Percentiles rank a stretch among this genome's conserved stretches.
Evolutionary conservation across 83 land plant genomes (phyloP).

Genomic region (Thuja plicata): DNA sequence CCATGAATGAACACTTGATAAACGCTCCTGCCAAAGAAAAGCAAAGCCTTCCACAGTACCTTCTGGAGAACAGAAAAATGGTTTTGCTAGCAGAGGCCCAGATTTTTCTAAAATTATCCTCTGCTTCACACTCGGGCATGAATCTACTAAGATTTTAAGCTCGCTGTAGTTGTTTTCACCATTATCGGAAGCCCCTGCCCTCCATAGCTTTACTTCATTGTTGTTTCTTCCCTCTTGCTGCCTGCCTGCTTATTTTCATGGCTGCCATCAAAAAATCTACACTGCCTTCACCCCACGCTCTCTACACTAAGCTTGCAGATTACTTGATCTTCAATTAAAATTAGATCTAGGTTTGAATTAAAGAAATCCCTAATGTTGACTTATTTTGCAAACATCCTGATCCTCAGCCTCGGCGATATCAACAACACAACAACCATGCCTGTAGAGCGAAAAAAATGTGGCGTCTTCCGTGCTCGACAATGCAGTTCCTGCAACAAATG

Average conservation of each 20-base stretch:
- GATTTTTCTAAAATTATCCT: background rate
- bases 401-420: no score
- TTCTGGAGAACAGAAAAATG: background rate
- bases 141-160: background rate
- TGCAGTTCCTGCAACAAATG: no score
- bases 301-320: background rate
- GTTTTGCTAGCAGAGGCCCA: background rate
- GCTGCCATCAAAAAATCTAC: background rate
- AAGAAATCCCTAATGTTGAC: no score
- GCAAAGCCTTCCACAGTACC: background rate
- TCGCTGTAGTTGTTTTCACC: background rate
- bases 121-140: background rate
- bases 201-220: background rate
- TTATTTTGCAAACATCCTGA: no score
- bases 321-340: background rate
- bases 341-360: no score
- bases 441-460: no score
- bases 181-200: background rate
- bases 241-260: background rate
- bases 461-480: no score
- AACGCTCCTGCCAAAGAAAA: background rate
- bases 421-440: no score
- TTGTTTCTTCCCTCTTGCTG: background rate
- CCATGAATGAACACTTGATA: background rate
- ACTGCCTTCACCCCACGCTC: background rate